Evolutionary conservation across 352 stramenopile genomes (phyloP).

Genomic region (Phytophthora melonis): DNA sequence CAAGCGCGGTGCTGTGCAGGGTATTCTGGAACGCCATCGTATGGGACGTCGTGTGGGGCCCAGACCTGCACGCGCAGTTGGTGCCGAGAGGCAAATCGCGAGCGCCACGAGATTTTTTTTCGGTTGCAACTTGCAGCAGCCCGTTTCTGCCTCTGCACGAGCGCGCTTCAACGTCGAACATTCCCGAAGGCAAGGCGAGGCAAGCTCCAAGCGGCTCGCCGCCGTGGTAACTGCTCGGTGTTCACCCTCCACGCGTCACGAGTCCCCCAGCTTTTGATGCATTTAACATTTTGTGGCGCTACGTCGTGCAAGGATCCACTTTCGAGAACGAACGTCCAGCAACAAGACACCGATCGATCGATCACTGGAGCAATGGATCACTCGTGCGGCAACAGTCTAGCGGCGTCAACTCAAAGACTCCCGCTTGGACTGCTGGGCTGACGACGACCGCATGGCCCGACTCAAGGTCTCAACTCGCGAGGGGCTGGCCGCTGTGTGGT

Average conservation of each 20-base stretch:
- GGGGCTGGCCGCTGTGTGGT: background rate
- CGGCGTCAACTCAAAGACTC: too few species aligned
- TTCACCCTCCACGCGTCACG: background rate
- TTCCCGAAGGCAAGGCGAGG: conserved; percentile 23
- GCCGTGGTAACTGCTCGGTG: background rate
- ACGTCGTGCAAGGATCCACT: too few species aligned
- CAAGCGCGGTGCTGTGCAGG: too few species aligned
- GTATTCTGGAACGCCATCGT: background rate
- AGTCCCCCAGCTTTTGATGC: background rate
- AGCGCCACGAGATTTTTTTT: conserved; percentile 36
- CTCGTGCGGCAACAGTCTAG: too few species aligned
- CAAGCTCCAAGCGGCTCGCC: too few species aligned
- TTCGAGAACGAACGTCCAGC: too few species aligned
- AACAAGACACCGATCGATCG: too few species aligned
- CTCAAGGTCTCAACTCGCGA: background rate
- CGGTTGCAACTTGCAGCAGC: conserved; percentile 13
- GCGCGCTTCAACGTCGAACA: conserved; percentile 37
- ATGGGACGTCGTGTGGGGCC: too few species aligned
- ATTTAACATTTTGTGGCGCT: background rate
- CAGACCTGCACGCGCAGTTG: too few species aligned
- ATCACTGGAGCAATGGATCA: too few species aligned
- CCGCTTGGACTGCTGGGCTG: too few species aligned
- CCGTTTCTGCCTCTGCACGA: conserved; percentile 20
- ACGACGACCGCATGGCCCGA: background rate
- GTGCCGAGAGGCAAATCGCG: conserved; percentile 9